These are phyloP conservation scores for Pyrenophora tritici-repentis DNA, from an alignment of 2,329 filamentous ascomycete genomes.

Conservation along the genomic window DNA sequence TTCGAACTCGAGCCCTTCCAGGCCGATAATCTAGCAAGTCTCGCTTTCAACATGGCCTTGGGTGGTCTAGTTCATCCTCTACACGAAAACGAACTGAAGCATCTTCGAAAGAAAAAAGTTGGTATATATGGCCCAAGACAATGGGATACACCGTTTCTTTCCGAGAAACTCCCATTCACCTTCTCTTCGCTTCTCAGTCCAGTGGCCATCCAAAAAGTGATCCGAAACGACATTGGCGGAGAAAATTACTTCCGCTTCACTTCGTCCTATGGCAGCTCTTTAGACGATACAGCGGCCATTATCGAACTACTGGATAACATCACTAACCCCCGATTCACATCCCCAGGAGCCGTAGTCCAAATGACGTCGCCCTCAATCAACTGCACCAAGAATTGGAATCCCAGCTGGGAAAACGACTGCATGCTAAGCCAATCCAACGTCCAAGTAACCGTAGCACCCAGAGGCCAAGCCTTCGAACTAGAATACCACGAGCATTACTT, in stretches of 20 bases:
- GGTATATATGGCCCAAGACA: not conserved
- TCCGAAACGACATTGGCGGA: slow-evolving; percentile 12
- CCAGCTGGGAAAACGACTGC: slow-evolving; percentile 5
- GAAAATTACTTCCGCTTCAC: slow-evolving; percentile 11
- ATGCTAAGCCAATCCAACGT: slow-evolving; percentile 9
- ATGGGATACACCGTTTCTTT: slow-evolving; percentile 13
- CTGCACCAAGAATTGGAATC: not conserved
- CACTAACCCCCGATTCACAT: slow-evolving; percentile 2
- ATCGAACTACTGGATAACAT: slow-evolving; percentile 15
- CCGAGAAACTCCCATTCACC: not conserved
- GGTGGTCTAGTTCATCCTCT: slow-evolving; percentile 5
- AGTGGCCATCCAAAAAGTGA: slow-evolving; percentile 1
- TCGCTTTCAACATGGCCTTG: slow-evolving; percentile 1
- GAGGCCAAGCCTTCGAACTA: slow-evolving; percentile 13
- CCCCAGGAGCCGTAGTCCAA: slow-evolving; percentile 10
- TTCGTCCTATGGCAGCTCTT: slow-evolving; percentile 6
- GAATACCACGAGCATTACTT: slow-evolving; percentile 12
- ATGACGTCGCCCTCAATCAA: slow-evolving; percentile 18
- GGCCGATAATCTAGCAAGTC: not conserved
- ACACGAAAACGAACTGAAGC: slow-evolving; percentile 7
- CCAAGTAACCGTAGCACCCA: slow-evolving; percentile 8
- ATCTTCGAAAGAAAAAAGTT: slow-evolving; percentile 4
- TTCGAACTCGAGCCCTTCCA: slow-evolving; percentile 8
- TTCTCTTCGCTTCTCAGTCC: slow-evolving; percentile 1
- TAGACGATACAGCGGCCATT: slow-evolving; percentile 7